Evolutionary conservation across 73 alveolate species (phyloP).

Genomic region (Uronychia setigera): DNA sequence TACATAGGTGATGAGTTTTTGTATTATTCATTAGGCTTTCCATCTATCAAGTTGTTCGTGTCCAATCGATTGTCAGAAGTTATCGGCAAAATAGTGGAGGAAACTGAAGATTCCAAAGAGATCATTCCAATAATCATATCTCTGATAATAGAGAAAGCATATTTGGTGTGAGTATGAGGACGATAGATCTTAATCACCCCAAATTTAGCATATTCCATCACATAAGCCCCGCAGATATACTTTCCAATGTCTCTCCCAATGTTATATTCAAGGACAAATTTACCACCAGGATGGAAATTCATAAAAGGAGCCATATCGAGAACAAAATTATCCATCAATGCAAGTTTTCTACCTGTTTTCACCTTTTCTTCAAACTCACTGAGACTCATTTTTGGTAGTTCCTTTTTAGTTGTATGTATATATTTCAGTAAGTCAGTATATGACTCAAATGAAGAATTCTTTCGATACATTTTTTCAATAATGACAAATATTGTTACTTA

Average conservation of each 20-base stretch:
- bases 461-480: not conserved
- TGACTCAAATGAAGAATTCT: not conserved
- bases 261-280: not conserved
- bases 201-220: not conserved
- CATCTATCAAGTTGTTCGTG: too few relatives aligned
- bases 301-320: not conserved
- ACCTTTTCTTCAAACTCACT: conserved; percentile 27
- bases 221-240: conserved; percentile 7
- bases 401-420: not conserved
- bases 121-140: not conserved
- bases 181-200: too few relatives aligned
- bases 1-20: too few relatives aligned
- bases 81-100: too few relatives aligned
- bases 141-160: not conserved
- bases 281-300: conserved; percentile 23
- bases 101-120: too few relatives aligned
- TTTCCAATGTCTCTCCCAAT: conserved; percentile 10
- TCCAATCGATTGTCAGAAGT: too few relatives aligned
- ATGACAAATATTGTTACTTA: too few relatives aligned
- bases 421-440: not conserved
- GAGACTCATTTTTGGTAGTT: conserved; percentile 13
- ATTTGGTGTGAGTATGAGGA: not conserved
- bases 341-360: conserved; percentile 28
- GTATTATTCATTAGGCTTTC: too few relatives aligned
- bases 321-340: conserved; percentile 27